These are phyloP conservation scores for Pochonia chlamydosporia DNA, from an alignment of 2,329 filamentous ascomycete genomes.

Conservation along the genomic window DNA sequence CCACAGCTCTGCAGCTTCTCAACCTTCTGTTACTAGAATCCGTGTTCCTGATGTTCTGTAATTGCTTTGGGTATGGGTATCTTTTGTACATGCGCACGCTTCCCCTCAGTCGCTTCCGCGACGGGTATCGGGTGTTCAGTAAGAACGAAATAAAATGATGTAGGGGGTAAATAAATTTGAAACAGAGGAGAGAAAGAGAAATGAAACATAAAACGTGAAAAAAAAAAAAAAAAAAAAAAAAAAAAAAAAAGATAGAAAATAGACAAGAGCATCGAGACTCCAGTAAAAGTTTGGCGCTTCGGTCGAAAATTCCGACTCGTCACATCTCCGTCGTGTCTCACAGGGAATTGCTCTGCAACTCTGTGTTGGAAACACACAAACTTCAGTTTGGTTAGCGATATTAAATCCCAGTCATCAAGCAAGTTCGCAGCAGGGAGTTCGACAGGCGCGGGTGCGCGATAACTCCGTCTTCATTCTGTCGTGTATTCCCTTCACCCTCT, in stretches of 20 bases:
- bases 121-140: conserved; percentile 11
- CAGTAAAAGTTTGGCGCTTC: too few relatives aligned
- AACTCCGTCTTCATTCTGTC: too few relatives aligned
- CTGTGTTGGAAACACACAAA: too few relatives aligned
- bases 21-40: conserved; percentile 3
- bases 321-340: too few relatives aligned
- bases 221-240: neutral
- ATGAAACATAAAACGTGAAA: neutral
- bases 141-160: neutral
- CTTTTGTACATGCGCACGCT: conserved; percentile 6
- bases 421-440: too few relatives aligned
- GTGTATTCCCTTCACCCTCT: too few relatives aligned
- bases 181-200: neutral
- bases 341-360: too few relatives aligned
- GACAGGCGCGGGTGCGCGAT: too few relatives aligned
- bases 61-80: conserved; percentile 12
- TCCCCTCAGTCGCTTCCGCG: conserved; percentile 2
- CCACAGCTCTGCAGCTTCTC: conserved; percentile 6
- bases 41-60: neutral
- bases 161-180: neutral
- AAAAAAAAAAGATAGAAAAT: neutral
- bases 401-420: too few relatives aligned
- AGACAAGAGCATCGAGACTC: too few relatives aligned
- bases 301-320: too few relatives aligned
- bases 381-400: too few relatives aligned